phyloP scores from a whole-genome alignment of 768 basidiomycete genomes.

The Scleroderma bovista region DNA sequence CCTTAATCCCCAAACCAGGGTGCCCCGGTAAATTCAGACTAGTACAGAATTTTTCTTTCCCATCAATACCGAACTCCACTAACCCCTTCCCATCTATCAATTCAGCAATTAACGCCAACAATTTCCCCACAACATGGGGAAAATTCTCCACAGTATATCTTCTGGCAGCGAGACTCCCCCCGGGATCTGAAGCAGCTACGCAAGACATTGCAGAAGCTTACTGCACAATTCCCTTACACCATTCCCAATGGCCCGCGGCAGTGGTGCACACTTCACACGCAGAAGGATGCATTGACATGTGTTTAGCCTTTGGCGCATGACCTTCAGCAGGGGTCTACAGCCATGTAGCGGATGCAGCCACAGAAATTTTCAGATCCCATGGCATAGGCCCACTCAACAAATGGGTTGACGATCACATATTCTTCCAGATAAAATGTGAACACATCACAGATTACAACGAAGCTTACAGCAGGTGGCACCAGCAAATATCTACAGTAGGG shows the following conservation, averaged over 20 bases:
- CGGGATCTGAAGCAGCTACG: slow-evolving; percentile 2
- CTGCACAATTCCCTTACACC: slow-evolving; percentile 15
- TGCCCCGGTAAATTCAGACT: no score
- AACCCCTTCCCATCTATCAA: slow-evolving; percentile 24
- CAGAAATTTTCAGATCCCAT: slow-evolving; percentile 13
- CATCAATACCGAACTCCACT: slow-evolving; percentile 11
- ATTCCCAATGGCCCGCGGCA: slow-evolving; percentile 9
- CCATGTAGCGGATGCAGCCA: slow-evolving; percentile 20
- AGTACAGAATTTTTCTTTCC: slow-evolving; percentile 34
- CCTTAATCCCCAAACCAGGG: no score
- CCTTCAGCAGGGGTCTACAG: slow-evolving; percentile 25
- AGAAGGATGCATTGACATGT: no score
- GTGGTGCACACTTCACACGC: no score
- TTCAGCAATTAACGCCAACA: slow-evolving; percentile 18
- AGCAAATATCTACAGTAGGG: no score
- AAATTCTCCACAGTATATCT: slow-evolving; percentile 4
- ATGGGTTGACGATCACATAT: no score
- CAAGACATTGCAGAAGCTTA: slow-evolving; percentile 32
- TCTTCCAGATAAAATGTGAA: no score
- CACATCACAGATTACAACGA: no score
- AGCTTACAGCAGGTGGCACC: no score
- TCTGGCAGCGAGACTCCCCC: slow-evolving; percentile 13
- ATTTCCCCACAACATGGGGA: slow-evolving; percentile 37
- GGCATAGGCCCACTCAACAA: no score
- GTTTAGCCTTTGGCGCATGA: slow-evolving; percentile 18